Base-by-base conservation (phyloP, 768 basidiomycete genomes). In the Hydnomerulius pinastri region DNA sequence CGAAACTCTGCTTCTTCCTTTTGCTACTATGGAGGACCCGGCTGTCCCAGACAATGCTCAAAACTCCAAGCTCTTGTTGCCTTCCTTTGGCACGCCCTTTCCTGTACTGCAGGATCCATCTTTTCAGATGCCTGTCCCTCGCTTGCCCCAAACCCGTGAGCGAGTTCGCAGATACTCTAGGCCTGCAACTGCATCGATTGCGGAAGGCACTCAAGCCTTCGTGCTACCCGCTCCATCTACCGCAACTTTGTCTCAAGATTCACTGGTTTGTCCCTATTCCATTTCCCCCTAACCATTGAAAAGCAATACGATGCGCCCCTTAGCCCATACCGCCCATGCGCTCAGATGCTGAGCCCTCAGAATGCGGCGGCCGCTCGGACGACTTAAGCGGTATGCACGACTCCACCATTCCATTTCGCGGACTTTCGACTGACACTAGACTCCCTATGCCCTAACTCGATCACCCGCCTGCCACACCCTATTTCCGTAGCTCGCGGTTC, bases 101-200 rank as follows among this genome's bases (percentile, higher is more conserved):
- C 57, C 59, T 13, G 52, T 66, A 35, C 48, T 63, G 40, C 56
- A 62, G 18, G 56, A 65, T 2, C 51, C 56, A 10, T 21, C 64
- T 17, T 44, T 58, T 49, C 68, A 67, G 32, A 69, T 72, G 50
- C 63, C 71, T 28, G 51, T 74, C 42, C 65, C 71, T 40, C 65
- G 72, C 54, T 56, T 75, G 35, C 60, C 64, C 45, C 45, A 48
- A 21, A 44, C 54, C n/a, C 51, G 17, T 27, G 70, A 69, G 35
- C 66, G 66, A 37, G 50, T 54, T 36, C 62, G 63, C 33, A 60
- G 60, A 50, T 60, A 57, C 0, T 62, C 71, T 35, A 68, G 75
- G 51, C 76, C 75, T 15, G 70, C 75, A 0, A 75, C 77, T 6
- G 73, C 78, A 3, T 74, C 78, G 43, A 64, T 73, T 15, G 68